Conservation (phyloP, 345 rosid genomes). For the Salix exigua region DNA sequence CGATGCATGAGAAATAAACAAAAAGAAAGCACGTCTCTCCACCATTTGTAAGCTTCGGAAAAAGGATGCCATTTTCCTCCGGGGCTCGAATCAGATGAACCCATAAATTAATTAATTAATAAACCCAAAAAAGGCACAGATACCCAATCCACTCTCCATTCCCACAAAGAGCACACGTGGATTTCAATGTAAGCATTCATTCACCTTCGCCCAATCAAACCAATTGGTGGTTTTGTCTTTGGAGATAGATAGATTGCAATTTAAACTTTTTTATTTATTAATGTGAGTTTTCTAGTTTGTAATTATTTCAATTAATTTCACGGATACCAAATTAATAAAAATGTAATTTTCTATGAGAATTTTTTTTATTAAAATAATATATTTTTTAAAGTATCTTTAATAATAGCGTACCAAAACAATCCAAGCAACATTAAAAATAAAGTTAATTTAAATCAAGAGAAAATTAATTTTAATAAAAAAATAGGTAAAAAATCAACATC, state of each 20-base stretch:
- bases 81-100: neutral
- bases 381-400: too few relatives aligned
- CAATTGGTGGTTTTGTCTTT: neutral
- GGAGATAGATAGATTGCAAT: neutral
- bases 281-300: too few relatives aligned
- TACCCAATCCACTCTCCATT: neutral
- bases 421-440: too few relatives aligned
- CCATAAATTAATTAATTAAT: neutral
- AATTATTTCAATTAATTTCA: too few relatives aligned
- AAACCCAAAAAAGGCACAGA: neutral
- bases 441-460: too few relatives aligned
- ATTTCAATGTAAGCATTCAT: neutral
- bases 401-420: too few relatives aligned
- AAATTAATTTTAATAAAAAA: too few relatives aligned
- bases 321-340: too few relatives aligned
- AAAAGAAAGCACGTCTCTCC: neutral
- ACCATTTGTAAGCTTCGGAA: neutral
- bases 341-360: too few relatives aligned
- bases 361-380: too few relatives aligned
- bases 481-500: too few relatives aligned
- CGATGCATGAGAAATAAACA: neutral
- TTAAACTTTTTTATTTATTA: too few relatives aligned
- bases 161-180: neutral
- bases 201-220: neutral
- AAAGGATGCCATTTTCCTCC: neutral